Evolutionary conservation across 805 yeast genomes (phyloP).

Genomic region (Nakazawaea wickerhamii): DNA sequence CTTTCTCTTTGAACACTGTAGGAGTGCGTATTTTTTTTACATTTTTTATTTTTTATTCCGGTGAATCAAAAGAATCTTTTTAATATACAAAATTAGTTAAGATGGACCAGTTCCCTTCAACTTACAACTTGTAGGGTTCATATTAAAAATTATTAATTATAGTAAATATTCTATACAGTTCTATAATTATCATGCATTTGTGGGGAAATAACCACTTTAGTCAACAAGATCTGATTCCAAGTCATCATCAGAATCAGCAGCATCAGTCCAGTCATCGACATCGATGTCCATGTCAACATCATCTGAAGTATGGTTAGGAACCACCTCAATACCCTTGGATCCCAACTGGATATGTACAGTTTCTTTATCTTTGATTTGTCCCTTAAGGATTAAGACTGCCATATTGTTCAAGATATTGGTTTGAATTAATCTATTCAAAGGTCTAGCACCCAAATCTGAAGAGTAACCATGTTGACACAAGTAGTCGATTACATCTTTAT

Average conservation of each 20-base stretch:
- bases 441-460: constrained; percentile 93
- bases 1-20: too few species aligned
- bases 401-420: constrained; percentile 78
- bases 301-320: constrained; percentile 76
- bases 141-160: neutral
- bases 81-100: neutral
- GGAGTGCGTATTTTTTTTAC: neutral
- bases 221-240: constrained; percentile 5
- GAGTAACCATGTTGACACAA: constrained; percentile 86
- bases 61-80: neutral
- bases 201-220: too few species aligned
- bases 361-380: constrained; percentile 86
- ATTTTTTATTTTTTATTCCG: neutral
- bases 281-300: constrained; percentile 48
- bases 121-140: too few species aligned
- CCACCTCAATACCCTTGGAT: constrained; percentile 65
- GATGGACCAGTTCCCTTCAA: too few species aligned
- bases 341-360: constrained; percentile 56
- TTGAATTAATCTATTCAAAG: constrained; percentile 89
- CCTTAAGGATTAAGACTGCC: constrained; percentile 84
- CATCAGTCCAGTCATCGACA: constrained; percentile 58
- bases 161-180: neutral
- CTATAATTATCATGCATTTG: neutral
- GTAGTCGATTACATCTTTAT: constrained; percentile 73
- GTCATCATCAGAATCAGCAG: constrained; percentile 54